Percentiles rank a stretch among this genome's conserved stretches.
Conservation (phyloP, 2,329 filamentous ascomycete species). For the Laburnicola sp. region DNA sequence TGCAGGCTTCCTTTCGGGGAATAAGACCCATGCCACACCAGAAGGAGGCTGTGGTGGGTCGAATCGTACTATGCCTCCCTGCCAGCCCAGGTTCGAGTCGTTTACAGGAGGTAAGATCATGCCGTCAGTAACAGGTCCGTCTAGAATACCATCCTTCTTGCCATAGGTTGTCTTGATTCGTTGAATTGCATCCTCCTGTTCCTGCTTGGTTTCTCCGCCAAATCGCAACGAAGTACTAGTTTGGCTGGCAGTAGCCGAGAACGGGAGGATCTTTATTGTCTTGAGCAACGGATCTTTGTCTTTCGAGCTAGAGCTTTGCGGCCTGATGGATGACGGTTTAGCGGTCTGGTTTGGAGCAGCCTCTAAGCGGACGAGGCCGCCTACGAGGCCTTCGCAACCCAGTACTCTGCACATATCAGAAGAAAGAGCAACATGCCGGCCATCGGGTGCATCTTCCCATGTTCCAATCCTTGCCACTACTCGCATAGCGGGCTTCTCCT, state of each 20-base stretch:
- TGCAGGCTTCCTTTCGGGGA: constrained; percentile 71
- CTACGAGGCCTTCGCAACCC: constrained; percentile 72
- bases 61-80: constrained; percentile 82
- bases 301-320: constrained; percentile 35
- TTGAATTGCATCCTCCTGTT: constrained; percentile 75
- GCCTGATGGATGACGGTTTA: constrained; percentile 57
- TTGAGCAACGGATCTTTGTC: constrained; percentile 57
- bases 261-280: constrained; percentile 79
- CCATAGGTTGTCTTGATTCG: constrained; percentile 73
- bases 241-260: constrained; percentile 61
- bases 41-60: constrained; percentile 56
- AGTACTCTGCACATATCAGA: constrained; percentile 74
- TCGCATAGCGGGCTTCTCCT: constrained; percentile 63
- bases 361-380: constrained; percentile 85
- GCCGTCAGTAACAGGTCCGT: constrained; percentile 87
- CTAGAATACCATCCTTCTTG: constrained; percentile 66
- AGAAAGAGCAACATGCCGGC: constrained; percentile 78
- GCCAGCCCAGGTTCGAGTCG: constrained; percentile 65
- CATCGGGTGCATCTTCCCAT: constrained; percentile 88
- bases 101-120: constrained; percentile 69
- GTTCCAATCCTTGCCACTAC: constrained; percentile 73
- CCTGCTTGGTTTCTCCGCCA: constrained; percentile 81
- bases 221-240: constrained; percentile 73
- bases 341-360: constrained; percentile 74
- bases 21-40: constrained; percentile 69